Percentiles rank a stretch among this genome's conserved stretches.
Evolutionary conservation across 345 rosid genomes (phyloP).

Genomic region (Geranium brycei): DNA sequence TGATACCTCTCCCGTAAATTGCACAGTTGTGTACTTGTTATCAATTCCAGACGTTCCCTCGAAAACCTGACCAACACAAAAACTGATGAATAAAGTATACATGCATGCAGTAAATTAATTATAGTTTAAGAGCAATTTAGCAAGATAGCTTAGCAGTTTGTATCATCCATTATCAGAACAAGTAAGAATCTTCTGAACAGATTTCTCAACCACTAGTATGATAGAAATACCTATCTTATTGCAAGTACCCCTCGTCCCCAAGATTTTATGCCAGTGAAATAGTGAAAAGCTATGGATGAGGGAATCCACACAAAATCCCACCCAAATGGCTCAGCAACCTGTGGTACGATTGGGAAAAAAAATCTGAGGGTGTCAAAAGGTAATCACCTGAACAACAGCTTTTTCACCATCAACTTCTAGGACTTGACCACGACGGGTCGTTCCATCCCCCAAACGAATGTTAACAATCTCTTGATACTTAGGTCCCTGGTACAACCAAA

Average conservation of each 20-base stretch:
- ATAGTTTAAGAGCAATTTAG: background rate
- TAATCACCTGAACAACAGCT: constrained; percentile 85
- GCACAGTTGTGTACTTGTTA: constrained; percentile 82
- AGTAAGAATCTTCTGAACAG: too few species aligned
- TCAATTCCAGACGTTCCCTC: constrained; percentile 96
- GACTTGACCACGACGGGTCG: constrained; percentile 89
- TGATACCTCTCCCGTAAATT: constrained; percentile 85
- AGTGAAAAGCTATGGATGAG: too few species aligned
- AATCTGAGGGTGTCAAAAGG: background rate
- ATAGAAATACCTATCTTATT: too few species aligned
- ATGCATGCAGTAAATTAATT: background rate
- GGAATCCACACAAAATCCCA: too few species aligned
- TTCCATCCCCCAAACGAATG: constrained; percentile 85
- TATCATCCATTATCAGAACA: too few species aligned
- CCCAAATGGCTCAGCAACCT: too few species aligned
- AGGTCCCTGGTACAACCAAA: constrained; percentile 52
- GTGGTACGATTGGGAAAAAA: too few species aligned
- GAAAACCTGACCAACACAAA: constrained; percentile 43
- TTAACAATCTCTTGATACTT: constrained; percentile 95
- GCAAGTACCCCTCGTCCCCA: too few species aligned
- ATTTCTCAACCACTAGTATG: too few species aligned
- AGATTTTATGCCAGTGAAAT: too few species aligned
- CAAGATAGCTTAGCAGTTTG: too few species aligned
- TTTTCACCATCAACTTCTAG: constrained; percentile 97
- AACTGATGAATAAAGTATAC: constrained; percentile 1